A percentile compares a stretch with the other conserved stretches of the same genome.
These are phyloP conservation scores for Trichoderma sp. DNA, from an alignment of 2,329 filamentous ascomycete species.

Conservation along the genomic window DNA sequence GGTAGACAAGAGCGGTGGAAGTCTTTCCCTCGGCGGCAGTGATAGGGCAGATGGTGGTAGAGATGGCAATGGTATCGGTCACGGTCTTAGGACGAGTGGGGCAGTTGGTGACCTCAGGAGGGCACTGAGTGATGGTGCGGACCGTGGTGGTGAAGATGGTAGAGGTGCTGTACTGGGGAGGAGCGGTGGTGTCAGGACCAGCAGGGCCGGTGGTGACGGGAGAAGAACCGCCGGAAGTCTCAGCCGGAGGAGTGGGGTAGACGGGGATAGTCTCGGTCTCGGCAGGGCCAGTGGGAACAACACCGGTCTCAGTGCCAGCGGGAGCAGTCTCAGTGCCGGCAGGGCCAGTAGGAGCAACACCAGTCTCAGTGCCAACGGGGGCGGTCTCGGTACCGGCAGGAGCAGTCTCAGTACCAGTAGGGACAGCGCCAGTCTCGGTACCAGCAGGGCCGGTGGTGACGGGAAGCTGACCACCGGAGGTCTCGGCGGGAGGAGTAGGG, in stretches of 20 bases:
- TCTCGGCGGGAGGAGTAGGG: slow-evolving; percentile 24
- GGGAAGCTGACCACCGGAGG: neutral
- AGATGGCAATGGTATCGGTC: slow-evolving; percentile 39
- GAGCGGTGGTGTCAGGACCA: slow-evolving; percentile 23
- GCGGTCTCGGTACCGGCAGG: neutral
- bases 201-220: slow-evolving; percentile 22
- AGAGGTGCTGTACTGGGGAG: slow-evolving; percentile 41
- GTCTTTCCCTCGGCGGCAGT: slow-evolving; percentile 22
- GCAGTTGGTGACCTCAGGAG: slow-evolving; percentile 61
- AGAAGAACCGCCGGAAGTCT: neutral
- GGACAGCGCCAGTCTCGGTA: slow-evolving; percentile 17
- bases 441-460: slow-evolving; percentile 18
- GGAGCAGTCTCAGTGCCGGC: neutral
- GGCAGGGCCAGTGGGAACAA: neutral
- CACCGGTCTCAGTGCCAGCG: neutral
- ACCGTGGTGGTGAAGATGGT: slow-evolving; percentile 59
- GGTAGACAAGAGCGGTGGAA: neutral
- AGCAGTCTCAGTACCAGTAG: neutral
- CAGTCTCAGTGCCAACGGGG: slow-evolving; percentile 16
- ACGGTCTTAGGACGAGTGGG: slow-evolving; percentile 41
- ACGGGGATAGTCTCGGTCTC: slow-evolving; percentile 8
- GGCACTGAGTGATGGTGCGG: slow-evolving; percentile 62
- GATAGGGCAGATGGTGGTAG: slow-evolving; percentile 44
- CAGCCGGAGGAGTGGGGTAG: slow-evolving; percentile 24
- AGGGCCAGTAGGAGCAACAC: neutral